These are phyloP conservation scores for Pyrenophora tritici-repentis DNA, from an alignment of 2,329 filamentous ascomycete species.

Conservation along the genomic window DNA sequence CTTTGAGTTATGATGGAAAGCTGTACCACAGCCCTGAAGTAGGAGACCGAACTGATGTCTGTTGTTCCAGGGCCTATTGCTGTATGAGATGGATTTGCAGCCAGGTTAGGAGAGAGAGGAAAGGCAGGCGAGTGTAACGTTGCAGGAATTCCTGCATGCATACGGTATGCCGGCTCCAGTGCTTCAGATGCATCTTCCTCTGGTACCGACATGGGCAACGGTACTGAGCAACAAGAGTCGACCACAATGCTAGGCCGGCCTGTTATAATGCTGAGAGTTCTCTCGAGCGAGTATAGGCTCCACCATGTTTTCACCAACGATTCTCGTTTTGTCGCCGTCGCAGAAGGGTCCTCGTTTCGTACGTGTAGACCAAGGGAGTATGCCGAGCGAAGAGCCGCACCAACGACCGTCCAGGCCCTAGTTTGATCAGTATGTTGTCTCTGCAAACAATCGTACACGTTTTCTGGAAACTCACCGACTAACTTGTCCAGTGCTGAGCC, in stretches of 20 bases:
- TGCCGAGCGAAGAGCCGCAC: constrained; percentile 45
- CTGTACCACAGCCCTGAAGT: constrained; percentile 34
- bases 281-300: constrained; percentile 49
- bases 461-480: constrained; percentile 42
- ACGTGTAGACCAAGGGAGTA: constrained; percentile 48
- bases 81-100: constrained; percentile 6
- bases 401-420: constrained; percentile 48
- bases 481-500: constrained; percentile 47
- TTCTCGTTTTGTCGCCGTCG: constrained; percentile 40
- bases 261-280: constrained; percentile 46
- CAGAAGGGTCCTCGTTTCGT: constrained; percentile 42
- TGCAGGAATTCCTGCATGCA: constrained; percentile 11
- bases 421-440: constrained; percentile 8
- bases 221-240: constrained; percentile 43
- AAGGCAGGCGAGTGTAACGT: neutral
- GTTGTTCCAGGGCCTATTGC: constrained; percentile 1
- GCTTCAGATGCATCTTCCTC: constrained; percentile 26
- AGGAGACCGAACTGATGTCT: constrained; percentile 28
- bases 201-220: constrained; percentile 35
- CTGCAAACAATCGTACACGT: neutral
- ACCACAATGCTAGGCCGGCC: constrained; percentile 49
- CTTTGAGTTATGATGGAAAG: constrained; percentile 43
- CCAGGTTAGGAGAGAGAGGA: constrained; percentile 5
- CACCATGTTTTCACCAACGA: constrained; percentile 49
- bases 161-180: constrained; percentile 10